These are phyloP conservation scores for Botrytis galanthina DNA, from an alignment of 2,329 filamentous ascomycete species.

Conservation along the genomic window DNA sequence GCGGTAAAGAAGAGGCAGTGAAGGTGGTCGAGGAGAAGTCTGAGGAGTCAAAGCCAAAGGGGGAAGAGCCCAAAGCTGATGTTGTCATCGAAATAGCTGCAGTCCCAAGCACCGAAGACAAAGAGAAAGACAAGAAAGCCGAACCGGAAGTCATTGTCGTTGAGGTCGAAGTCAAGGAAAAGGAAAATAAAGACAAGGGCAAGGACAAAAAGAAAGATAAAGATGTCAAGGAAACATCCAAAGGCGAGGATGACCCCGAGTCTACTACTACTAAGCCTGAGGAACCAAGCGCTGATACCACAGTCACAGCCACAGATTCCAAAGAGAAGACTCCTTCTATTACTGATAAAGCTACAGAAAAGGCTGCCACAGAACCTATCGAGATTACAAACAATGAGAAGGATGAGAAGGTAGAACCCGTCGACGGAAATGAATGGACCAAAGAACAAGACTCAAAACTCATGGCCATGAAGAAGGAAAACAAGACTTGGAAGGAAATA, in stretches of 20 bases:
- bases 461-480: slow-evolving; percentile 31
- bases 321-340: slow-evolving; percentile 1
- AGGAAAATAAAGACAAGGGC: not conserved
- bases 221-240: not conserved
- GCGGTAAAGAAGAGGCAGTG: not conserved
- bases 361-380: not conserved
- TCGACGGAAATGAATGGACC: slow-evolving; percentile 26
- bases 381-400: slow-evolving; percentile 10
- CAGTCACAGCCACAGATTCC: slow-evolving; percentile 15
- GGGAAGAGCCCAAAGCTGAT: slow-evolving; percentile 8
- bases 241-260: slow-evolving; percentile 8
- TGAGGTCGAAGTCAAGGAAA: not conserved
- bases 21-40: slow-evolving; percentile 13
- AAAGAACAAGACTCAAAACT: slow-evolving; percentile 33
- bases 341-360: not conserved
- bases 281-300: slow-evolving; percentile 9
- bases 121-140: not conserved
- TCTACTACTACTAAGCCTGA: not conserved
- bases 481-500: slow-evolving; percentile 33
- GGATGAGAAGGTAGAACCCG: slow-evolving; percentile 9
- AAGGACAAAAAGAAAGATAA: not conserved
- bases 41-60: slow-evolving; percentile 12
- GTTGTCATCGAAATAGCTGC: not conserved
- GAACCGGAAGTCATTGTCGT: not conserved
- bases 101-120: not conserved